Conservation (phyloP, 306 rosid genomes). For the Inga laurina region DNA sequence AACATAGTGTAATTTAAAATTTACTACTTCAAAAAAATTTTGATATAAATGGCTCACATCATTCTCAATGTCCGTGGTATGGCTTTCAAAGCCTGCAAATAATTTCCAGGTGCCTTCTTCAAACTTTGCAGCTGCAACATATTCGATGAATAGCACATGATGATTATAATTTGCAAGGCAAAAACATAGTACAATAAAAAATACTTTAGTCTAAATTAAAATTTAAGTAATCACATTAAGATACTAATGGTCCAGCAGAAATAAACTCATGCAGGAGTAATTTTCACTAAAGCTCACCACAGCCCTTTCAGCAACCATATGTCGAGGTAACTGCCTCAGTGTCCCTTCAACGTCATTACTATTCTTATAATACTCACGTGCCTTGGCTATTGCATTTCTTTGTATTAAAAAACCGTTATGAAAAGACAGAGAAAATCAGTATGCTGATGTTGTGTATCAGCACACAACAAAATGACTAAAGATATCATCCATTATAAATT, state of each 20-base stretch:
- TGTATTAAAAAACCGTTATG: constrained; percentile 65
- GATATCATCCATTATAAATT: constrained; percentile 19
- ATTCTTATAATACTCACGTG: constrained; percentile 82
- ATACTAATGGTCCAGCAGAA: not conserved
- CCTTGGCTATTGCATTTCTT: constrained; percentile 55
- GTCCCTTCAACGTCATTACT: constrained; percentile 83
- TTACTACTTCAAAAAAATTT: constrained; percentile 13
- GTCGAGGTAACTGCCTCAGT: constrained; percentile 81
- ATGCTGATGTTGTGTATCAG: constrained; percentile 24
- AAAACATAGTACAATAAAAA: constrained; percentile 8
- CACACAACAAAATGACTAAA: constrained; percentile 28
- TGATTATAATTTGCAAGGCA: constrained; percentile 16
- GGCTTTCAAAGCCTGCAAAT: constrained; percentile 82
- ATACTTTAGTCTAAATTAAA: not conserved
- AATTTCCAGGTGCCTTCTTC: constrained; percentile 81
- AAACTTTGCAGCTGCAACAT: constrained; percentile 76
- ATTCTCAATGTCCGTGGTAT: constrained; percentile 95
- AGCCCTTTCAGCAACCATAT: constrained; percentile 87
- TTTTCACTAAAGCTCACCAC: constrained; percentile 62
- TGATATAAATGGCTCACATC: constrained; percentile 67
- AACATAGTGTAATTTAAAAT: constrained; percentile 24
- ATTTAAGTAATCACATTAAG: constrained; percentile 29
- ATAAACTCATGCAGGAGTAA: constrained; percentile 24
- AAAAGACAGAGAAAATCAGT: constrained; percentile 40
- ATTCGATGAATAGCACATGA: constrained; percentile 20